A percentile compares a stretch with the other conserved stretches of the same genome.
phyloP scores from a whole-genome alignment of 306 rosid species.

The Pyrus pyrifolia region DNA sequence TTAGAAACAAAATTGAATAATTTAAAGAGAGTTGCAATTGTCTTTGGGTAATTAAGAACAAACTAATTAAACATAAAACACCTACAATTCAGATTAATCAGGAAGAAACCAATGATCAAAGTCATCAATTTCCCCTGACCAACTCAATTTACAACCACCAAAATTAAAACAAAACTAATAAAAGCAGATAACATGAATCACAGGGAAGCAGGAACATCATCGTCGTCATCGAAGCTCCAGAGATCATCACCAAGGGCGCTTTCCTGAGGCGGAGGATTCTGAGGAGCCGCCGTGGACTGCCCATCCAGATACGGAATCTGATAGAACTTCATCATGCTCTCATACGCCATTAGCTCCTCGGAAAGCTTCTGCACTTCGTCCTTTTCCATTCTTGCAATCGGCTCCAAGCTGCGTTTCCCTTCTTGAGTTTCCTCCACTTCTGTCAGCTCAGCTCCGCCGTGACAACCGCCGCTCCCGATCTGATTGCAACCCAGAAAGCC shows the following conservation, averaged over 20 bases:
- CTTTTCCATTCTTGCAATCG: constrained; percentile 16
- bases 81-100: not conserved
- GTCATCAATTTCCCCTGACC: not conserved
- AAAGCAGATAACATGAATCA: not conserved
- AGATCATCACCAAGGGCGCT: constrained; percentile 53
- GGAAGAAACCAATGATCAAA: not conserved
- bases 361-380: constrained; percentile 59
- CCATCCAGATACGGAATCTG: constrained; percentile 82
- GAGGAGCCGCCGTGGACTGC: constrained; percentile 36
- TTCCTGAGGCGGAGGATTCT: constrained; percentile 39
- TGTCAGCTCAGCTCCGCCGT: not conserved
- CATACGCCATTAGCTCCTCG: constrained; percentile 79
- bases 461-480: not conserved
- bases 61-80: not conserved
- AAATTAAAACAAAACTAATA: not conserved
- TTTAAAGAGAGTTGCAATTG: not conserved
- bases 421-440: constrained; percentile 21
- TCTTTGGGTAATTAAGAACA: not conserved
- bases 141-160: not conserved
- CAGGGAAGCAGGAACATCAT: not conserved
- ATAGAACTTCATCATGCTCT: constrained; percentile 73
- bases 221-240: constrained; percentile 67
- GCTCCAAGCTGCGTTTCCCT: constrained; percentile 1
- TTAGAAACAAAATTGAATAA: too few species aligned
- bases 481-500: constrained; percentile 12